Evolutionary conservation across 306 rosid genomes (phyloP).

Genomic region (Fagus crenata): DNA sequence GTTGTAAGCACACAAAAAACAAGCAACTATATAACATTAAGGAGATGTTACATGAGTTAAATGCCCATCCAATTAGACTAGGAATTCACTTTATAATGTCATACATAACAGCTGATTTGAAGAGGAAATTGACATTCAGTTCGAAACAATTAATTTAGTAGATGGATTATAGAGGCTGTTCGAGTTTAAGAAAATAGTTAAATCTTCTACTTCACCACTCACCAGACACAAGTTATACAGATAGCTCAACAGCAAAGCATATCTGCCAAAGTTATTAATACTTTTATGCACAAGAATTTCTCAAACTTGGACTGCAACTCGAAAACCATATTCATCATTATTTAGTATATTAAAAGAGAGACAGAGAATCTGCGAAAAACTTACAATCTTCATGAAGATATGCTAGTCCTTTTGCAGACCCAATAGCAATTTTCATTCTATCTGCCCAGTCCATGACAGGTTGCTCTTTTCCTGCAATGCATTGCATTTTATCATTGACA

Average conservation of each 20-base stretch:
- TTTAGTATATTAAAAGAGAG: neutral
- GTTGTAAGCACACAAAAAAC: too few species aligned
- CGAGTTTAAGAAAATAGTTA: too few species aligned
- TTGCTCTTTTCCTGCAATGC: conserved; percentile 38
- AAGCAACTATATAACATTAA: too few species aligned
- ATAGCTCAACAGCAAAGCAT: too few species aligned
- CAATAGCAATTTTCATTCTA: conserved; percentile 48
- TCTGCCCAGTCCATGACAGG: conserved; percentile 44
- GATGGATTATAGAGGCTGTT: neutral
- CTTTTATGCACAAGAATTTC: neutral
- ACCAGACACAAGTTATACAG: too few species aligned
- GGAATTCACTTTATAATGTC: neutral
- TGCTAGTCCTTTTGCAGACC: conserved; percentile 59
- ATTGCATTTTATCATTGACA: conserved; percentile 16
- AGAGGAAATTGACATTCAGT: neutral
- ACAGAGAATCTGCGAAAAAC: conserved; percentile 10
- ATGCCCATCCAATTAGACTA: neutral
- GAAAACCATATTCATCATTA: neutral
- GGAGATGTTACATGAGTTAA: neutral
- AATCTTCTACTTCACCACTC: too few species aligned
- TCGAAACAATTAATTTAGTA: neutral
- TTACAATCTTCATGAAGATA: conserved; percentile 67
- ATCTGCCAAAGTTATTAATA: too few species aligned
- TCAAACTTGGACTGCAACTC: neutral
- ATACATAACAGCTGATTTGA: neutral